Base-by-base conservation (phyloP, 441 rosid genomes). In the Mallotus japonicus region DNA sequence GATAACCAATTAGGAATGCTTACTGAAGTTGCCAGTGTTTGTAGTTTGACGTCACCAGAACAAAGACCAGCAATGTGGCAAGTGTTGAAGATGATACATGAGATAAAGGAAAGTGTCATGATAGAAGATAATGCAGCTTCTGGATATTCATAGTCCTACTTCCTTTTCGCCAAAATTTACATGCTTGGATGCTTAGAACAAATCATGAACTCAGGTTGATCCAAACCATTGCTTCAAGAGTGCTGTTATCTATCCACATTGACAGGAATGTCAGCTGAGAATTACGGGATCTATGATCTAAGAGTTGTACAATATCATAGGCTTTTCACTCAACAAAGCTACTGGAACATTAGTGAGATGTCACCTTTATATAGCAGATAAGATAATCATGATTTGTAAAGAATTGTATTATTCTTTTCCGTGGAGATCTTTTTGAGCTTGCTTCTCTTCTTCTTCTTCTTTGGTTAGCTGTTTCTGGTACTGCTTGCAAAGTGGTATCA, bases 41-140 rank as follows among this genome's bases (percentile, higher is more conserved):
- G 97, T 77, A 81, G 87, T 68, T 80, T 73, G 83, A 81, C 76
- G 20, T 89, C 95, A 32, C 89, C 93, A 2, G 97, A 94, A 57
- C 97, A 90, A 76, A 83, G 99, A 74, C 97, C 99, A 0, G 89
- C 94, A 0, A 90, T 90, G 99, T 90, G 97, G 97, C 97, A 89
- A 76, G 95, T 92, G 11, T 72, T 92, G 83, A 90, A 90, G 88
- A 88, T 89, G 97, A 76, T 92, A 69, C 97, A 90, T 60, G 92
- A 89, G 85, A 88, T 94, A 73, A 94, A 92, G 79, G 97, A 89
- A 65, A 88, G 78, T 8, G 90, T 79, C 56, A 61, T 80, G 50
- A 83, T 71, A 76, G 95, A 90, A 62, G 89, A 85, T 15, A 77
- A 78, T 63, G 78, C 80, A 32, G 55, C 80, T 57, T 61, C 73